Evolutionary conservation across 129 eudicot species (phyloP).

Genomic region (Helianthus tuberosus): DNA sequence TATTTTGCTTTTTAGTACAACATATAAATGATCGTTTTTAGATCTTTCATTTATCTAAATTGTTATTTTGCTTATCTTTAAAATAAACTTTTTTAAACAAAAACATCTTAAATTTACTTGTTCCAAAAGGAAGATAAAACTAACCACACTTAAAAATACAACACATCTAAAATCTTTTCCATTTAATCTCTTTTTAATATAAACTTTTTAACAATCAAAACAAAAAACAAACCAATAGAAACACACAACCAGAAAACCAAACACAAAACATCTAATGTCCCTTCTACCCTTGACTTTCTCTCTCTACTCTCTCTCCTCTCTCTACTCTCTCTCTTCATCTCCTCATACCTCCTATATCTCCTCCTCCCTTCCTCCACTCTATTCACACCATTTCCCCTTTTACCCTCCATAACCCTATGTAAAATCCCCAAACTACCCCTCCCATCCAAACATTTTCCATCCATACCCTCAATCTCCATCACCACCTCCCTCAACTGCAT

Average conservation of each 20-base stretch:
- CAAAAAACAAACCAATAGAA: conserved; percentile 49
- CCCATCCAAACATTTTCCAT: conserved; percentile 66
- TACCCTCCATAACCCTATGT: conserved; percentile 54
- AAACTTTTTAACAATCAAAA: conserved; percentile 24
- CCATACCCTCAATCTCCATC: conserved; percentile 77
- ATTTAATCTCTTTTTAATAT: too few species aligned
- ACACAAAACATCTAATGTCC: conserved; percentile 54
- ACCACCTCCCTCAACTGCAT: conserved; percentile 68
- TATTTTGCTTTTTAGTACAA: too few species aligned
- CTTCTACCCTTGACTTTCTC: conserved; percentile 57
- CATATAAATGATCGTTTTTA: too few species aligned
- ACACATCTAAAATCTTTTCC: too few species aligned
- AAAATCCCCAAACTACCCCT: conserved; percentile 78
- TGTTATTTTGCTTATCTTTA: too few species aligned
- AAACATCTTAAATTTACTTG: too few species aligned
- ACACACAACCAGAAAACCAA: conserved; percentile 51
- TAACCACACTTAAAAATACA: too few species aligned
- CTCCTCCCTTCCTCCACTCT: conserved; percentile 45
- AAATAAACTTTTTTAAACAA: too few species aligned
- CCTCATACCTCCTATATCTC: conserved; percentile 47
- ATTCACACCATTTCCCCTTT: conserved; percentile 53
- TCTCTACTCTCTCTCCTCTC: conserved; percentile 42
- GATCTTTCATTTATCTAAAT: too few species aligned
- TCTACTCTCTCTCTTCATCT: conserved; percentile 49
- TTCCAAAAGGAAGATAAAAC: too few species aligned